Evolutionary conservation across 176 grass and related monocot genomes (phyloP).

Genomic region (Cenchrus purpureus): DNA sequence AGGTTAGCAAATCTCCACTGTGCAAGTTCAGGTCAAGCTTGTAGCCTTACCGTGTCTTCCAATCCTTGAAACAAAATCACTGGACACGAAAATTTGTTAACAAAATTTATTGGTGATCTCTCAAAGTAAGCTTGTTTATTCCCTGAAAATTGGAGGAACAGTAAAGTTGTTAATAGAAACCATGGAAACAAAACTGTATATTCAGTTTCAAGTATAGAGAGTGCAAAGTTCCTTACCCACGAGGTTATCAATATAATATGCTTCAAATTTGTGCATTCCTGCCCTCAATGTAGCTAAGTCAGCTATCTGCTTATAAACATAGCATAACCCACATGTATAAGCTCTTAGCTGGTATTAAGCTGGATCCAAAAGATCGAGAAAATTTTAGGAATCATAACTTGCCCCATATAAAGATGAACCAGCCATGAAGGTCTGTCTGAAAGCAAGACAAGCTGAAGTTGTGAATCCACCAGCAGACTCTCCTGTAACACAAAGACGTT

Average conservation of each 20-base stretch:
- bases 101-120: conserved; percentile 71
- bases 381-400: conserved; percentile 40
- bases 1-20: background rate
- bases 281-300: conserved; percentile 67
- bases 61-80: conserved; percentile 81
- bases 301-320: conserved; percentile 62
- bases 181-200: background rate
- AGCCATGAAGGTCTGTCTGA: conserved; percentile 79
- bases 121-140: conserved; percentile 54
- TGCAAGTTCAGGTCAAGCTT: background rate
- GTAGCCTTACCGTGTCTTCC: conserved; percentile 62
- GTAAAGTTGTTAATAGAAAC: conserved; percentile 16
- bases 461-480: conserved; percentile 90
- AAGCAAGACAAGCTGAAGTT: conserved; percentile 90
- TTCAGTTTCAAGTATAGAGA: conserved; percentile 4
- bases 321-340: background rate
- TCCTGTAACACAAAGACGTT: conserved; percentile 83
- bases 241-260: conserved; percentile 82
- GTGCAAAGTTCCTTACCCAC: conserved; percentile 54
- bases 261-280: conserved; percentile 79
- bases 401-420: conserved; percentile 83
- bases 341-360: conserved; percentile 4
- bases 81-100: conserved; percentile 65
- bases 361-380: background rate
- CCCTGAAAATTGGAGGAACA: conserved; percentile 50